These are phyloP conservation scores for Aspergillus puulaauensis DNA, from an alignment of 2,329 filamentous ascomycete species.

Conservation along the genomic window DNA sequence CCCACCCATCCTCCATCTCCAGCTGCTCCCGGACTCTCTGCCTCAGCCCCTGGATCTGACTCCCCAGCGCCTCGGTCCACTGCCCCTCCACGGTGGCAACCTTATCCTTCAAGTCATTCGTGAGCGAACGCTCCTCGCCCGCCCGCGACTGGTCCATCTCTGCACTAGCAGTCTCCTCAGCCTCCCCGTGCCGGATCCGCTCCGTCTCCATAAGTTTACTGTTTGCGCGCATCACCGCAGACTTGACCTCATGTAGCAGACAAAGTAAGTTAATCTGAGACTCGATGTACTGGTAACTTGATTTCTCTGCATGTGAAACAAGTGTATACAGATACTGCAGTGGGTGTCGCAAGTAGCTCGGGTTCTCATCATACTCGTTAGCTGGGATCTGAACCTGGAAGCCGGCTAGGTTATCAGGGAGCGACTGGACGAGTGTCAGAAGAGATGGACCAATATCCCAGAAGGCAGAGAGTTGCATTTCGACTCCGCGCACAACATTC, in stretches of 20 bases:
- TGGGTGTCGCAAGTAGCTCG: slow-evolving; percentile 74
- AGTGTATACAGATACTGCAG: slow-evolving; percentile 88
- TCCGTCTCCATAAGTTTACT: slow-evolving; percentile 68
- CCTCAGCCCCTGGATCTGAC: slow-evolving; percentile 70
- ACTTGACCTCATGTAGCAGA: slow-evolving; percentile 85
- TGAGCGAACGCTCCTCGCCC: slow-evolving; percentile 70
- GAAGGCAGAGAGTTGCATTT: slow-evolving; percentile 88
- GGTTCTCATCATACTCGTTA: slow-evolving; percentile 81
- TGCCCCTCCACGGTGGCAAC: slow-evolving; percentile 87
- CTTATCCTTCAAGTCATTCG: slow-evolving; percentile 88
- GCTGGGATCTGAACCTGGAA: slow-evolving; percentile 77
- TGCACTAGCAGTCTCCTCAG: slow-evolving; percentile 41
- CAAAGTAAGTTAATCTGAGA: slow-evolving; percentile 88
- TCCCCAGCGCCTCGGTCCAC: slow-evolving; percentile 84
- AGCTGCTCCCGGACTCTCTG: slow-evolving; percentile 72
- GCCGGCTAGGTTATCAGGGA: slow-evolving; percentile 57
- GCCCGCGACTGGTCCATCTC: slow-evolving; percentile 59
- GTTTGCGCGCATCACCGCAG: slow-evolving; percentile 69
- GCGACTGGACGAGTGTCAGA: slow-evolving; percentile 72
- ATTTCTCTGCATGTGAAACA: slow-evolving; percentile 84
- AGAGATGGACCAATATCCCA: slow-evolving; percentile 95
- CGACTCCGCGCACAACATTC: slow-evolving; percentile 83
- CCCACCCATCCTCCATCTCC: slow-evolving; percentile 80
- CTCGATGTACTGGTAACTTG: slow-evolving; percentile 95
- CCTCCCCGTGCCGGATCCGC: slow-evolving; percentile 48